Evolutionary conservation across 2,329 filamentous ascomycete genomes (phyloP), one percentile per base, ranked within the genome.

Genomic region (Venturia asperata): DNA sequence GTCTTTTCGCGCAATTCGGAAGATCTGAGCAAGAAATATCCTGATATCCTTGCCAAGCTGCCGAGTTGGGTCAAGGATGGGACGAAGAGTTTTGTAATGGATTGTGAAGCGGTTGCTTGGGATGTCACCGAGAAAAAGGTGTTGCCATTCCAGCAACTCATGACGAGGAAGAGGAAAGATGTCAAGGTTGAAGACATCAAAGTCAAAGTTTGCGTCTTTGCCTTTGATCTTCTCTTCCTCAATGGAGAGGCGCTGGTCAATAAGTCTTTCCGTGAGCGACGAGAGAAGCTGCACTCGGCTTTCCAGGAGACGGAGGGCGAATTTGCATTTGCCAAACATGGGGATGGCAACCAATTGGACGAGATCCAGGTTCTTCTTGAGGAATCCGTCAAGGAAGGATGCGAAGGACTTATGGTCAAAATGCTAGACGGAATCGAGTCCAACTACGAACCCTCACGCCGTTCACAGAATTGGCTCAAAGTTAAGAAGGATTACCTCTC

Each of bases 1-100:
- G 96, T 99, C 70, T 99, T 99, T 77, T 99, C 94, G 2, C 85
- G 94, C 69, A 99, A 99, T 74, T 97, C 93, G 0, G 94, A 99
- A 78, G 93, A 99, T 71, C 76, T 99, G 61, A 97, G 92, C 10
- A 96, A 94, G 77, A 99, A 99, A 74, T 99, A 99, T 72, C 94
- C 94, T 0, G 94, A 99, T 77, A 92, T 99, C 64, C 84, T 99
- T 41, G 87, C 84, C 27, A 96, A 95, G 74, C 83, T 99, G 15
- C 83, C 90, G 45, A 87, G 84, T 0, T 99, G 94, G 94, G 87
- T 99, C 70, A 95, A 95, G 74, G 80, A 87, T 1, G 91, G 88
- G 39, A 96, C 94, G 13, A 91, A 90, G 77, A 96, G 92, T 73
- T 99, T 99, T 72, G 94, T 99, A 17, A 81, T 99, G n/a, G 94